Base-by-base conservation (phyloP, 257 asterid species). In the Ilex asprella region DNA sequence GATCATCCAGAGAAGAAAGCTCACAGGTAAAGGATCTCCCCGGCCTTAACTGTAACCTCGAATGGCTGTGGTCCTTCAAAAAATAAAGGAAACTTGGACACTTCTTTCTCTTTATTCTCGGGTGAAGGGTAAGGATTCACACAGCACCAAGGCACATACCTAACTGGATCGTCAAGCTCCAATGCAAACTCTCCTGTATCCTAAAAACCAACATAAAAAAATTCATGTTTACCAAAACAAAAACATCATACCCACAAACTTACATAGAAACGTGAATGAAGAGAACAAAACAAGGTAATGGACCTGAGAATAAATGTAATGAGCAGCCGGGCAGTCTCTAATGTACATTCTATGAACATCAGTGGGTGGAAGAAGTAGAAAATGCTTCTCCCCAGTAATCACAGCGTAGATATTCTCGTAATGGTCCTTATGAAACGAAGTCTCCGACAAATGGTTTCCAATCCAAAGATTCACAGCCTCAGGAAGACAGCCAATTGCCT, bases 381-480 rank as follows among this genome's bases (percentile, higher is more conserved):
- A 86, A 8, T 80, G 81, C 74, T 91, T 91, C 72, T 86, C 98
- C 41, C 98, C 97, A 4, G 78, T 67, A 16, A 86, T 61, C 58
- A 92, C 98, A 21, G 79, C 98, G 66, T 88, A 92, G 0, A 92
- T 64, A 82, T 92, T 92, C 82, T 92, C 98, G 55, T 89, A 89
- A 63, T 86, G 97, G 65, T 89, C 95, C 76, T 89, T 92, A 39
- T 89, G 97, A 70, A 86, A 89, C 5, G 87, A 84, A 51, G 98
- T 91, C 62, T 86, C 93, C 1, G 95, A 88, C 16, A 61, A 64
- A 11, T 57, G 68, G 49, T 80, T 85, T 41, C 98, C 98, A 12
- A 92, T 58, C 98, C 97, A 92, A 72, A 92, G 68, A 77, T 92
- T 92, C 72, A 92, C 93, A 6, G 98, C 97, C 58, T 92, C 98